Evolutionary conservation across 108 stramenopile species (phyloP).

Genomic region (Aurantiochytrium sp.): DNA sequence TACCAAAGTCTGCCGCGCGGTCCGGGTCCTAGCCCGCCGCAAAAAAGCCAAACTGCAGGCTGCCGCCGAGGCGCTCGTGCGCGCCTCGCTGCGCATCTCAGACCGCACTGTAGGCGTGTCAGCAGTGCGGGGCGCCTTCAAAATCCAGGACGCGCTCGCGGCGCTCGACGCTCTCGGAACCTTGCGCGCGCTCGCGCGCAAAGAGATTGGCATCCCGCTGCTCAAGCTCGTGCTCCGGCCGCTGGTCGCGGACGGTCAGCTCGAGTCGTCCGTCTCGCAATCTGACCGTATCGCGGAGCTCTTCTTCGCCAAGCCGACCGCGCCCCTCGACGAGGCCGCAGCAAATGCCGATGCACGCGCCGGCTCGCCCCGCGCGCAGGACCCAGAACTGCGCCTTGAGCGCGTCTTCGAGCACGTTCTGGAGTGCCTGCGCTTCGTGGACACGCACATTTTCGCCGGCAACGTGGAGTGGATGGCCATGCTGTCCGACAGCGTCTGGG

Average conservation of each 20-base stretch:
- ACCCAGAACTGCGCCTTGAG: not conserved
- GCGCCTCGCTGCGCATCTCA: not conserved
- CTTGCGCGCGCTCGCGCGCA: not conserved
- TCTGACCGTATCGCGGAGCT: not conserved
- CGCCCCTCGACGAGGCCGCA: no score
- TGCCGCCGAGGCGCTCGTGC: not conserved
- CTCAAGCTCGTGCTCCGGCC: not conserved
- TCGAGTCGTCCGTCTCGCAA: not conserved
- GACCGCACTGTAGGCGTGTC: not conserved
- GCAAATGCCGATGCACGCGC: not conserved
- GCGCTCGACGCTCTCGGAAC: not conserved
- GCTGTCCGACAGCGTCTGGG: not conserved
- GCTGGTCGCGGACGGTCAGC: not conserved
- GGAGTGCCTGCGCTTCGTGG: not conserved
- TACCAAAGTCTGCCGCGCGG: not conserved
- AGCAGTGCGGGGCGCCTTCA: not conserved
- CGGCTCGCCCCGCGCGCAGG: not conserved
- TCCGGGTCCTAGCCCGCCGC: not conserved
- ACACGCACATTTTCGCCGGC: not conserved
- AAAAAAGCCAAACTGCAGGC: conserved; percentile 20
- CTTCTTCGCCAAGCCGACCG: not conserved
- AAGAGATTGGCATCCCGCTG: not conserved
- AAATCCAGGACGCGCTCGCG: not conserved
- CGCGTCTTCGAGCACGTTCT: conserved; percentile 19
- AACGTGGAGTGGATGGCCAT: conserved; percentile 1